Evolutionary conservation across 164 flowering plant species (phyloP).

Genomic region (Tetrastigma voinierianum): DNA sequence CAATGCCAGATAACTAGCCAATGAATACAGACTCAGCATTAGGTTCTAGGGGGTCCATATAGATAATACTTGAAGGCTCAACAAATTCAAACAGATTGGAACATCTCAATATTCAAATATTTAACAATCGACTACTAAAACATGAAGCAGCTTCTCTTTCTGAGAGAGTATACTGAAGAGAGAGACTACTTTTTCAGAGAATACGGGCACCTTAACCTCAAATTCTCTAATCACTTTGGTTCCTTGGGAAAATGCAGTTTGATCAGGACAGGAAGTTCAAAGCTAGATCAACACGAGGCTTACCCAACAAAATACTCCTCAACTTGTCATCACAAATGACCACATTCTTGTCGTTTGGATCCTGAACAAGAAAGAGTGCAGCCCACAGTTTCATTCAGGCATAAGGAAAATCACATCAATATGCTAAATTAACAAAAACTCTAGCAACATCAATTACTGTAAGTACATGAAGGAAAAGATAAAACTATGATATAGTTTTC

Average conservation of each 20-base stretch:
- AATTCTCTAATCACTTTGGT: constrained; percentile 33
- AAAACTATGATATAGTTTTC: background rate
- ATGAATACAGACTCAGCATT: too few species aligned
- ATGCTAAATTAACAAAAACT: background rate
- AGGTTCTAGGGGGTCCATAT: background rate
- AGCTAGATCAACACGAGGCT: constrained; percentile 67
- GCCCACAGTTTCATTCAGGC: background rate
- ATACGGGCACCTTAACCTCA: constrained; percentile 1
- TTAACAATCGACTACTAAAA: background rate
- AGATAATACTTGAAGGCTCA: background rate
- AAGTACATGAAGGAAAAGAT: background rate
- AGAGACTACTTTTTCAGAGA: background rate
- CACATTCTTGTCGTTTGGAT: constrained; percentile 77
- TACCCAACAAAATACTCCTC: constrained; percentile 76
- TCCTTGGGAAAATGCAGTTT: constrained; percentile 85
- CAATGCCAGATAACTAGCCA: background rate
- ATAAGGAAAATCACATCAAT: background rate
- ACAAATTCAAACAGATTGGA: background rate
- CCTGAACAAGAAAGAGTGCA: constrained; percentile 38
- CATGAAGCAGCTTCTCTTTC: background rate
- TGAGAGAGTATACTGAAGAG: too few species aligned
- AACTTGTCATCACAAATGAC: constrained; percentile 89
- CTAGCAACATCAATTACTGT: background rate
- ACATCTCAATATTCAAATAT: background rate
- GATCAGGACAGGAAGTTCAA: constrained; percentile 83